Evolutionary conservation across 2,329 filamentous ascomycete genomes (phyloP).

Genomic region (Cercospora beticola): DNA sequence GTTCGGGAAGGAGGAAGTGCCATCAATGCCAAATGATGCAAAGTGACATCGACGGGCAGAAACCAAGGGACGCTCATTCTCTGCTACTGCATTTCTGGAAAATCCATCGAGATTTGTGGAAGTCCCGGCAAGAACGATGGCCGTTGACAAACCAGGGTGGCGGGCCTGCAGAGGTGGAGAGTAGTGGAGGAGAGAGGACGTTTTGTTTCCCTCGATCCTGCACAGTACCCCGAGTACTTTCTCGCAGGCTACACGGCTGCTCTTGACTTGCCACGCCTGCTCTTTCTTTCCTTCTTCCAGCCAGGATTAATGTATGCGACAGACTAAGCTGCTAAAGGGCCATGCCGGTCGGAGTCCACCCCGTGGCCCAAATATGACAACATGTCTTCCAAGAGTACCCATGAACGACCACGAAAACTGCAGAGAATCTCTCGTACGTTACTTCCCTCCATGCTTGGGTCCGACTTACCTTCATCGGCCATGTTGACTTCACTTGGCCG

Average conservation of each 20-base stretch:
- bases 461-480: not conserved
- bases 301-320: not conserved
- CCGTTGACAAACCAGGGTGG: not conserved
- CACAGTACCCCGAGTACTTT: not conserved
- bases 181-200: not conserved
- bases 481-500: not conserved
- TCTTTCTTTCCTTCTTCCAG: not conserved
- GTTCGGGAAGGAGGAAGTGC: not conserved
- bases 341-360: not conserved
- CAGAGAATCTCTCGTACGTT: constrained; percentile 36
- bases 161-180: not conserved
- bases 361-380: constrained; percentile 1
- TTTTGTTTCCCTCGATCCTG: not conserved
- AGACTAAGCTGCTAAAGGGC: constrained; percentile 11
- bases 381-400: constrained; percentile 18
- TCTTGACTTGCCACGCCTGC: not conserved
- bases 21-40: constrained; percentile 1
- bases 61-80: not conserved
- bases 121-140: not conserved
- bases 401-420: constrained; percentile 38
- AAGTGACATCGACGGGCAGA: constrained; percentile 2
- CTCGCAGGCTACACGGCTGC: constrained; percentile 2
- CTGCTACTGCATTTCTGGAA: not conserved
- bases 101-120: not conserved
- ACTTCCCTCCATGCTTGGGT: not conserved